A percentile compares a stretch with the other conserved stretches of the same genome.
Evolutionary conservation across 257 asterid species (phyloP).

Genomic region (Hygrophila difformis): DNA sequence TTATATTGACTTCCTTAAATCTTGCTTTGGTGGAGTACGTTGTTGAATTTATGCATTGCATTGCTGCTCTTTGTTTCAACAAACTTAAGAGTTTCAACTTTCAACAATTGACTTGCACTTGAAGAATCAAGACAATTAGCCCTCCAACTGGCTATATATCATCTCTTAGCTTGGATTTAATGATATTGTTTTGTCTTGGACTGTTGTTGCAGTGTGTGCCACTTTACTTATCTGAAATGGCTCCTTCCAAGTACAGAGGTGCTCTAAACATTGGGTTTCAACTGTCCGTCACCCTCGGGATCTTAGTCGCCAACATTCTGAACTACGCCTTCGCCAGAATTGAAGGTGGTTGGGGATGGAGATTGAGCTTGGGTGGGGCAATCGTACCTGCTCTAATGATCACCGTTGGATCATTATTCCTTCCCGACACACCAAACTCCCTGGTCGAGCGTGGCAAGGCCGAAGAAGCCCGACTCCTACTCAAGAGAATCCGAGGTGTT

Average conservation of each 20-base stretch:
- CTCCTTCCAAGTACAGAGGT: slow-evolving; percentile 59
- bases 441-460: slow-evolving; percentile 59
- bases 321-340: slow-evolving; percentile 55
- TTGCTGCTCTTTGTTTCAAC: no score
- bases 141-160: not conserved
- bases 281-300: slow-evolving; percentile 50
- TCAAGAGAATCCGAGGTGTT: slow-evolving; percentile 51
- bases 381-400: slow-evolving; percentile 76
- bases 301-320: slow-evolving; percentile 43
- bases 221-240: slow-evolving; percentile 64
- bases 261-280: slow-evolving; percentile 64
- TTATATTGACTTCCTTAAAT: not conserved
- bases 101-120: no score
- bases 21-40: no score
- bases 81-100: no score
- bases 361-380: slow-evolving; percentile 73
- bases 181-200: not conserved
- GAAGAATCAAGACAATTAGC: no score
- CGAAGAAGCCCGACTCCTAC: slow-evolving; percentile 39
- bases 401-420: slow-evolving; percentile 56
- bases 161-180: not conserved
- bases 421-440: slow-evolving; percentile 89
- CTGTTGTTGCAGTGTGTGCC: slow-evolving; percentile 44
- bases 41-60: no score
- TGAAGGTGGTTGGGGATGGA: slow-evolving; percentile 66